These are phyloP conservation scores for Dactylellina parvicollis DNA, from an alignment of 2,329 filamentous ascomycete species.

Conservation along the genomic window DNA sequence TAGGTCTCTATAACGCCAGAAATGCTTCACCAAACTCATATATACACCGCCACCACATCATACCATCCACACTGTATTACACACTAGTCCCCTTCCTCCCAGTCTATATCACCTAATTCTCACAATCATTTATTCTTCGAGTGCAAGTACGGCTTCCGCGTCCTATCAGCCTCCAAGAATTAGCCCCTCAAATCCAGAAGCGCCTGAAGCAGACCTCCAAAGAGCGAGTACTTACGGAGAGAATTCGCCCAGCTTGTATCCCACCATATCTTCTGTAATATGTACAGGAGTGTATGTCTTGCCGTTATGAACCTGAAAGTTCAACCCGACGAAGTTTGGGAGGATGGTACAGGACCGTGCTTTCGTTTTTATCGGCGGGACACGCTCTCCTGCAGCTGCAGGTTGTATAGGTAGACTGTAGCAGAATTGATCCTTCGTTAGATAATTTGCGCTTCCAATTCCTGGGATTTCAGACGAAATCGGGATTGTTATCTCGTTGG, in stretches of 20 bases:
- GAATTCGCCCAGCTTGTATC: conserved; percentile 93
- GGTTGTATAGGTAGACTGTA: conserved; percentile 60
- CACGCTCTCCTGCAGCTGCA: conserved; percentile 71
- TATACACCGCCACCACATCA: too few relatives aligned
- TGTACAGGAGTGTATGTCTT: conserved; percentile 83
- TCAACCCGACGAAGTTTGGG: conserved; percentile 88
- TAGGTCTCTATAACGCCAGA: too few relatives aligned
- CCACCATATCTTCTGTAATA: conserved; percentile 96
- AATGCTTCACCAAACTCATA: too few relatives aligned
- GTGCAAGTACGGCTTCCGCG: conserved; percentile 29
- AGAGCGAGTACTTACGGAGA: conserved; percentile 72
- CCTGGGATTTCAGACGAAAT: not conserved
- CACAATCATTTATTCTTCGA: conserved; percentile 15
- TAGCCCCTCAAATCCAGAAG: not conserved
- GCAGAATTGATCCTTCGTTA: conserved; percentile 59
- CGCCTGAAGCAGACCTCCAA: not conserved
- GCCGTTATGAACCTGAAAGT: conserved; percentile 91
- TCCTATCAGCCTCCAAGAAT: conserved; percentile 4
- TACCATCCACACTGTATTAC: too few relatives aligned
- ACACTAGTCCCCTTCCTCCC: not conserved
- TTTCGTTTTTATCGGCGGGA: conserved; percentile 82
- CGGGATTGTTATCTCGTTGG: not conserved
- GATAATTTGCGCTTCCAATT: conserved; percentile 20
- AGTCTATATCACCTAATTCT: not conserved
- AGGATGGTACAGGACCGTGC: conserved; percentile 88